Conservation (phyloP, 495 filamentous ascomycete genomes). For the Penicillium flavigenum region DNA sequence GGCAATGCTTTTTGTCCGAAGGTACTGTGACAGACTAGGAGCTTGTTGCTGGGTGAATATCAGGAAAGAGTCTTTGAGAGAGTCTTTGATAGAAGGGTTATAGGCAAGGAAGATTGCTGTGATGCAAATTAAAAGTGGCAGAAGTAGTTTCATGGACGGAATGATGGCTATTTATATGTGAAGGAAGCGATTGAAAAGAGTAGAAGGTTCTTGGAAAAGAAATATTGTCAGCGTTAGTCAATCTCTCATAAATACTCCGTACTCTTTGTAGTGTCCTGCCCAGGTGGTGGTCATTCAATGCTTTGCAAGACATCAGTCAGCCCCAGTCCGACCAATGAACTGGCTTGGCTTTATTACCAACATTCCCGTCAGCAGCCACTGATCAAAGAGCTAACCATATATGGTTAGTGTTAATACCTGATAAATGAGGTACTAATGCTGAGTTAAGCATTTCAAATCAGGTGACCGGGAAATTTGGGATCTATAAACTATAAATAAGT, state of each 20-base stretch:
- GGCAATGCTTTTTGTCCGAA: constrained; percentile 12
- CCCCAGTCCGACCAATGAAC: constrained; percentile 11
- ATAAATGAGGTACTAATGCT: constrained; percentile 2
- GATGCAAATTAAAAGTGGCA: constrained; percentile 47
- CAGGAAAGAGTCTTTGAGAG: constrained; percentile 18
- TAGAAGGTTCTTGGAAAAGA: constrained; percentile 15
- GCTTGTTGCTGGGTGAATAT: constrained; percentile 21
- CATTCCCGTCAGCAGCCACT: constrained; percentile 31
- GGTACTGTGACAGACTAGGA: constrained; percentile 18
- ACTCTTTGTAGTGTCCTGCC: background rate
- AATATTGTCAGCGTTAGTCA: constrained; percentile 30
- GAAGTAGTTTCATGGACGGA: constrained; percentile 43
- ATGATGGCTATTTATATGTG: constrained; percentile 36
- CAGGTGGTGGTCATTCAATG: constrained; percentile 8
- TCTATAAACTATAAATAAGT: background rate
- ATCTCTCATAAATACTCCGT: constrained; percentile 15
- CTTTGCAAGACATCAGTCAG: constrained; percentile 37
- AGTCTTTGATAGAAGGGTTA: constrained; percentile 23
- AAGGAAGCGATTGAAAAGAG: constrained; percentile 21
- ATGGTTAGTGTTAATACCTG: constrained; percentile 1
- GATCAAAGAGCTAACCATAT: constrained; percentile 12
- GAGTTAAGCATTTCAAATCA: constrained; percentile 5
- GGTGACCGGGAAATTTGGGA: background rate
- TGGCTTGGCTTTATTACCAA: constrained; percentile 27
- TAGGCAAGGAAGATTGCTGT: constrained; percentile 39